Evolutionary conservation across 768 basidiomycete species (phyloP), one percentile per base, ranked within the genome.

Genomic region (Psilocybe azurescens): DNA sequence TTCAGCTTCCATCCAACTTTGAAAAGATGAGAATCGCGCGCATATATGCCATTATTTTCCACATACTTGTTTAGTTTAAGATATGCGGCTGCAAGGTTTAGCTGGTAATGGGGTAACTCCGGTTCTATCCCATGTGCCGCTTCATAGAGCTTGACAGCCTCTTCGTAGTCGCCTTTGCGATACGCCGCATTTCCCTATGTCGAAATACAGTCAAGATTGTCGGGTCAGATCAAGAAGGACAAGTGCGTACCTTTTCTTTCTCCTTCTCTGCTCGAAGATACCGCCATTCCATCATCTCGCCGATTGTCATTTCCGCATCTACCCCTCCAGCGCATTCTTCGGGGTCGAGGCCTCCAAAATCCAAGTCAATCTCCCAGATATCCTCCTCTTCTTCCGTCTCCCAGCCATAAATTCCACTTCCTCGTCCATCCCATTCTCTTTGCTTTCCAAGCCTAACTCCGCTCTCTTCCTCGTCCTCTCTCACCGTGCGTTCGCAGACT

Each of bases 381-480:
- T 92, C 90, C 63, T 91, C 90, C 65, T 91, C 90, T 50, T 89
- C 87, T 61, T 84, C 83, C 10, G 88, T 89, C 67, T 86, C 89
- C 90, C 90, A 92, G 1, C 89, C 89, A 67, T 78, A 83, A 3
- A 91, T 79, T 3, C 90, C 89, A 56, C 84, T 87, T 66, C 90
- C 90, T 64, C 90, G 78, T 5, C 89, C 89, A 64, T 91, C 90
- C 90, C 90, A 91, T 68, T 91, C 90, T 51, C 87, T 75, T 68
- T 88, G 85, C 69, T 91, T 91, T 5, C 90, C 90, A 0, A 81
- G 74, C 39, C 87, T 70, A 1, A 53, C 52, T 1, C 56, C 56
- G 18, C 56, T 48, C 13, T 86, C 86, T 65, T 86, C 84, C 67
- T 90, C 90, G 30, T 89, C 89, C 69, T 89, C 86, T 52, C 88